Base-by-base conservation (phyloP, 108 stramenopile species). In the Chaetoceros muelleri region DNA sequence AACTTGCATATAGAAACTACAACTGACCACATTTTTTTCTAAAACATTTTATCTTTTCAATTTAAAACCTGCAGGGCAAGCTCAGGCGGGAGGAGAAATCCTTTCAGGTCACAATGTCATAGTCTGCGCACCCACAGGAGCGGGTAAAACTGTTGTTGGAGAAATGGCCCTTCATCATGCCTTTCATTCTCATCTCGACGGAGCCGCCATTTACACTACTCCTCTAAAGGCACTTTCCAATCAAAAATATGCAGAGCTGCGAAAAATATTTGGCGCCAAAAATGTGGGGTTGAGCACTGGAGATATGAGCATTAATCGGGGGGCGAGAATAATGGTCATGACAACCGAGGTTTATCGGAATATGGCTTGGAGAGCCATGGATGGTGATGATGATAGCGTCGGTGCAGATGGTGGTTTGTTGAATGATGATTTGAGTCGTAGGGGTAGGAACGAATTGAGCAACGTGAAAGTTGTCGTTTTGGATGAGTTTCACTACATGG, bases 401-500 rank as follows among this genome's bases (percentile, higher is more conserved):
- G n/a, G n/a, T n/a, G 52, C 44, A n/a, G 56, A 62, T 21, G 55
- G n/a, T 8, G 48, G 34, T 44, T 28, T 19, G 44, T 51, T 0
- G 54, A 47, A n/a, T 40, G 34, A 40, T 40, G 13, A 40, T 40
- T 40, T 40, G 34, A 40, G 34, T 40, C 34, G 13, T 10, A 5
- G 34, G 13, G 59, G 75, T 8, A 53, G 61, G 19, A 72, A 69
- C 40, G 84, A 90, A 29, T 65, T 94, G 16, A 46, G 60, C 17
- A 73, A 80, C 24, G 84, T 87, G 52, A 79, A 81, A 16, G 85
- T 89, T 21, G 92, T 93, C 13, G 91, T 95, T 22, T 74, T 97
- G 61, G 96, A 97, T 58, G 96, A 97, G 65, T 95, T 97, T 61
- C 96, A 97, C 74, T 97, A 94, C 78, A 95, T 97, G 89, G 93